phyloP scores from a whole-genome alignment of 345 rosid genomes.

The Iberis pinnata region DNA sequence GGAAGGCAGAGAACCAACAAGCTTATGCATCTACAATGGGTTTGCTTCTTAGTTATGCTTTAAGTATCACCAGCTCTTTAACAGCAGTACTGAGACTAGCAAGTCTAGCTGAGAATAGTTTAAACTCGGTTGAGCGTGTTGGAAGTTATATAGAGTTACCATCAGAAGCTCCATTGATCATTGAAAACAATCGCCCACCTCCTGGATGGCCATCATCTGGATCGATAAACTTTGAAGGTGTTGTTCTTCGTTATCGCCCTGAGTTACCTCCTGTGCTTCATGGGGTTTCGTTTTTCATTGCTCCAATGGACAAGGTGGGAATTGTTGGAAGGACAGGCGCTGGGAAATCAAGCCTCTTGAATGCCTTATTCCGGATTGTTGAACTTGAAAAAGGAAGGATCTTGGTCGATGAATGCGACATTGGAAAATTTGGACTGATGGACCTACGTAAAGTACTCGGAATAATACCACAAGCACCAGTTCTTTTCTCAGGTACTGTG shows the following conservation, averaged over 20 bases:
- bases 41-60: constrained; percentile 93
- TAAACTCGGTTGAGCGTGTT: constrained; percentile 92
- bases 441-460: constrained; percentile 96
- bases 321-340: constrained; percentile 99
- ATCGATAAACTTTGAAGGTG: constrained; percentile 79
- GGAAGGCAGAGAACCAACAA: constrained; percentile 73
- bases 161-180: constrained; percentile 74
- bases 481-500: constrained; percentile 95
- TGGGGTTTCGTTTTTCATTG: constrained; percentile 66
- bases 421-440: constrained; percentile 70
- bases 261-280: constrained; percentile 94
- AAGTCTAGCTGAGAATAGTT: constrained; percentile 93
- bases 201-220: constrained; percentile 99
- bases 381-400: constrained; percentile 93
- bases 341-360: constrained; percentile 95
- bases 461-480: constrained; percentile 96
- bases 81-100: constrained; percentile 92
- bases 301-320: constrained; percentile 92
- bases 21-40: constrained; percentile 97
- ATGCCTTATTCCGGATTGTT: constrained; percentile 88
- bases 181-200: constrained; percentile 89
- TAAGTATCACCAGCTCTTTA: constrained; percentile 74
- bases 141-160: constrained; percentile 80
- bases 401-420: constrained; percentile 72
- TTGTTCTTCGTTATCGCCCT: constrained; percentile 86